Evolutionary conservation across 257 asterid genomes (phyloP), one percentile per base, ranked within the genome.

Genomic region (Salvia hispanica): DNA sequence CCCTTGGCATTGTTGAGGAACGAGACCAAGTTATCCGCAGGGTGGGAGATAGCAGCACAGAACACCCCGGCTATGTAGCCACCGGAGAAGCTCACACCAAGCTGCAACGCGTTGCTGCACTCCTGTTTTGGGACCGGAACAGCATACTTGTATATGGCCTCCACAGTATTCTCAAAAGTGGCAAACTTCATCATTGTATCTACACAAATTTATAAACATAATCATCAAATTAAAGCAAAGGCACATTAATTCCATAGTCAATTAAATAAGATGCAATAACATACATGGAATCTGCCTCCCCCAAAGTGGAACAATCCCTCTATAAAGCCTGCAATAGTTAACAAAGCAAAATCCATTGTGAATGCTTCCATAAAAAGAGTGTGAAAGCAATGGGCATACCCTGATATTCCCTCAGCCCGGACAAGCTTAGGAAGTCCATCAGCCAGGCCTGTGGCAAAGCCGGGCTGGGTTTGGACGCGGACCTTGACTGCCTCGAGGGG

Each of bases 121-220:
- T 91, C 73, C 3, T 83, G 83, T 75, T 91, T 91, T 8, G 97
- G 91, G 15, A 83, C 76, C 15, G 97, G 97, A 47, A 88, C 82
- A 31, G 64, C 85, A 15, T 88, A 34, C 33, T 88, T 91, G 81
- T 91, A 91, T 12, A 91, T 73, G 18, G 76, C 85, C 56, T 91
- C 95, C 16, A 91, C 95, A 0, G 88, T 85, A 52, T 70, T 88
- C 85, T 91, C 96, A 56, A 83, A 91, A 0, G 97, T 85, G 0
- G 97, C 86, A 70, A 91, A 91, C 72, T 91, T 91, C 94, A 91
- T 88, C 97, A 91, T 91, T 3, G 97, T 91, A 70, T 91, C 95
- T 40, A 40, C 9, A 8, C 9, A 40, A 40, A 3, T 7, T 40
- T 40, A 7, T 10, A 39, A 7, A 7, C 3, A 40, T 8, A 40